Conservation (phyloP, 2,329 filamentous ascomycete genomes). For the Biscogniauxia sp. region DNA sequence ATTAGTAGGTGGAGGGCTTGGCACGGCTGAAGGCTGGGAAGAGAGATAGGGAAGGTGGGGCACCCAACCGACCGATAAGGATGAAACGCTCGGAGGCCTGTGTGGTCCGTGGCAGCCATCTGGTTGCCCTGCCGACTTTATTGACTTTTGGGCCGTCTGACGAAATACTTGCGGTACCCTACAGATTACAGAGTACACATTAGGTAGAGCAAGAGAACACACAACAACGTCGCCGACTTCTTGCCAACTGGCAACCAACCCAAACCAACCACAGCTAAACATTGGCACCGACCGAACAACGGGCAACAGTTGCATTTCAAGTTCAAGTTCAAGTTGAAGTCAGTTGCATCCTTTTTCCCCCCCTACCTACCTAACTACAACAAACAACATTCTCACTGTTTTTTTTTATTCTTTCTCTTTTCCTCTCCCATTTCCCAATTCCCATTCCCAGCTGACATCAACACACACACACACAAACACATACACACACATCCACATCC, state of each 20-base stretch:
- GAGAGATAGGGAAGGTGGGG: not conserved
- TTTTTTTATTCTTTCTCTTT: too few species aligned
- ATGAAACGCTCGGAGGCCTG: slow-evolving; percentile 12
- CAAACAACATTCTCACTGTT: not conserved
- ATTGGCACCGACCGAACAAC: not conserved
- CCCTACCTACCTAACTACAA: not conserved
- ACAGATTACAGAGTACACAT: not conserved
- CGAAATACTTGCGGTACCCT: slow-evolving; percentile 22
- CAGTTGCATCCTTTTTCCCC: not conserved
- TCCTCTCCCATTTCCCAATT: not conserved
- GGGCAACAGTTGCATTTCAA: not conserved
- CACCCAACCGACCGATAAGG: not conserved
- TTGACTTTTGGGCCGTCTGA: slow-evolving; percentile 27
- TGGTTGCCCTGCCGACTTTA: slow-evolving; percentile 32
- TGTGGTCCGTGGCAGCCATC: not conserved
- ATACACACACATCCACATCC: slow-evolving; percentile 1
- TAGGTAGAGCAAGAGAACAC: not conserved
- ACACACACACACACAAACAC: not conserved
- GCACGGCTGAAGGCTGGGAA: not conserved
- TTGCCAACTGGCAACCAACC: not conserved
- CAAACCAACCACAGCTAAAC: not conserved
- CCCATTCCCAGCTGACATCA: not conserved
- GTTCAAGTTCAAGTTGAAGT: not conserved
- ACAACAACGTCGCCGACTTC: not conserved
- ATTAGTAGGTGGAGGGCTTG: not conserved